Conservation (phyloP, 2,329 filamentous ascomycete genomes). For the Fusarium tuaranense region DNA sequence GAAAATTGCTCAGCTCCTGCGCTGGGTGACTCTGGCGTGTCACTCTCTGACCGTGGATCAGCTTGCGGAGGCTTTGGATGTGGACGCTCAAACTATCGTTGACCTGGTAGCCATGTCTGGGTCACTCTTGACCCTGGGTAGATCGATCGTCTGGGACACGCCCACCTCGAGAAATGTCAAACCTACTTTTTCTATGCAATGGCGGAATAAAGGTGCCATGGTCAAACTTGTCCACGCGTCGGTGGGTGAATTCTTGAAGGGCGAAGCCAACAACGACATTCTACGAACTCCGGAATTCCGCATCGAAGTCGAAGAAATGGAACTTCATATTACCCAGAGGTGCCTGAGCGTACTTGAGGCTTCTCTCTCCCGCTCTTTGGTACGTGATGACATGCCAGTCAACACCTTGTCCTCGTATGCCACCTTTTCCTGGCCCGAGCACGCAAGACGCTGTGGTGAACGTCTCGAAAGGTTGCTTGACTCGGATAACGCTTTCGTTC, state of each 20-base stretch:
- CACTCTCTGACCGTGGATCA: neutral
- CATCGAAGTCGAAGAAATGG: neutral
- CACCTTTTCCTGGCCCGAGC: neutral
- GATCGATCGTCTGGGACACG: too few species aligned
- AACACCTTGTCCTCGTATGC: neutral
- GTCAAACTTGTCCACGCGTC: neutral
- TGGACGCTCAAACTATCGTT: neutral
- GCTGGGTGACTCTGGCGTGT: neutral
- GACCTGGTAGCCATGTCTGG: neutral
- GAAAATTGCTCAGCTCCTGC: neutral
- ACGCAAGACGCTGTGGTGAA: neutral
- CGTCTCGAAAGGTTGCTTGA: neutral
- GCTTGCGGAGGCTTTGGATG: rapidly evolving
- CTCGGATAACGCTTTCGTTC: neutral
- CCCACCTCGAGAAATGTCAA: too few species aligned
- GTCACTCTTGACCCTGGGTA: neutral
- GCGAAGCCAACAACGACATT: neutral
- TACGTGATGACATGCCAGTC: too few species aligned
- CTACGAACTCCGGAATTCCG: neutral
- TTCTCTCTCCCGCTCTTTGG: too few species aligned
- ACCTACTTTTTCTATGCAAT: too few species aligned
- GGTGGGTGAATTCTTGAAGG: neutral
- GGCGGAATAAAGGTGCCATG: too few species aligned
- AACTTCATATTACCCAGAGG: neutral
- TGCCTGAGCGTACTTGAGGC: neutral